These are phyloP conservation scores for Apiotrichum akiyoshidainum DNA, from an alignment of 1,284 basidiomycete genomes.

Conservation along the genomic window DNA sequence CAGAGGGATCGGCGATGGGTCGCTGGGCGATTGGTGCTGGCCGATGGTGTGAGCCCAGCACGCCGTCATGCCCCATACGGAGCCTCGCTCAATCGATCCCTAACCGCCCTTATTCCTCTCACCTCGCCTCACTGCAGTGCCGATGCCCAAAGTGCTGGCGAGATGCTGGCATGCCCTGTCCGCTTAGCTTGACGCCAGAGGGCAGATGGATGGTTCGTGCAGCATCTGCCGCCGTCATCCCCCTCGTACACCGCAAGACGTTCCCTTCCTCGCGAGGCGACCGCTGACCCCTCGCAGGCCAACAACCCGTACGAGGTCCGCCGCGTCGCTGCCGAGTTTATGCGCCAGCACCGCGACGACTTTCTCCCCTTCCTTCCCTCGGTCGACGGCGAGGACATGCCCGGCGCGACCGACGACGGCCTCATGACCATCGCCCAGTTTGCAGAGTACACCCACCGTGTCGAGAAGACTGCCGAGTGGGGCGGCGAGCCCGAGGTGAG, in stretches of 20 bases:
- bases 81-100: no score
- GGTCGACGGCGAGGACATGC: constrained; percentile 68
- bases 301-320: constrained; percentile 55
- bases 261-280: neutral
- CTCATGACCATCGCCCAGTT: constrained; percentile 71
- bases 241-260: neutral
- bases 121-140: no score
- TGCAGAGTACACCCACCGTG: constrained; percentile 70
- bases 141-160: no score
- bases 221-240: neutral
- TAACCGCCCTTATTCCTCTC: no score
- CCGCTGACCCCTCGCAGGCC: constrained; percentile 16
- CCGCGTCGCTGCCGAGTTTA: constrained; percentile 72
- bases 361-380: constrained; percentile 92
- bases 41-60: no score
- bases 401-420: constrained; percentile 64
- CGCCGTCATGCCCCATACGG: no score
- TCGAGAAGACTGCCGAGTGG: constrained; percentile 85
- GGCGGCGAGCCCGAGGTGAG: constrained; percentile 88
- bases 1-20: no score
- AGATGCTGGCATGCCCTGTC: no score
- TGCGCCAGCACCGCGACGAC: constrained; percentile 77
- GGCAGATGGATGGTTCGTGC: no score
- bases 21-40: no score
- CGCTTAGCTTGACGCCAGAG: no score